These are phyloP conservation scores for Chalciporus chontae DNA, from an alignment of 768 basidiomycete genomes.

Conservation along the genomic window DNA sequence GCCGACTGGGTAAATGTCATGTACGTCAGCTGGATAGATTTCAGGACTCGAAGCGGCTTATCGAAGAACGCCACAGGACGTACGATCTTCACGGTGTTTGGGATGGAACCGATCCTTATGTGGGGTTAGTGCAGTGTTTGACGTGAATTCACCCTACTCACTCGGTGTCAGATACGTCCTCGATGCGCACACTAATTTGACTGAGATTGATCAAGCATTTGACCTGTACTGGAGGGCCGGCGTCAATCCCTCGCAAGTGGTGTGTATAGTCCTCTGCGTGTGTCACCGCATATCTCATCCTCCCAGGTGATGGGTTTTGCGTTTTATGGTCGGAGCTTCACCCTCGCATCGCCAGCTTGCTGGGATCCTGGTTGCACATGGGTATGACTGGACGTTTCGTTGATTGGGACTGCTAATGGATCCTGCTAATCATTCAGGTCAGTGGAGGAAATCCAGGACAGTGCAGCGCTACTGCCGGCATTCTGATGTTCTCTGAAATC, in stretches of 20 bases:
- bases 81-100: background rate
- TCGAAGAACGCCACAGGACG: background rate
- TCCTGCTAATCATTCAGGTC: background rate
- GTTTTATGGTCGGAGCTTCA: background rate
- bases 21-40: background rate
- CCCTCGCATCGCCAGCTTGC: background rate
- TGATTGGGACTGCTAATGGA: background rate
- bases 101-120: background rate
- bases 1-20: background rate
- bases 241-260: background rate
- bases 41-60: background rate
- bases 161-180: background rate
- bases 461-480: background rate
- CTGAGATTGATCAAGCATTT: background rate
- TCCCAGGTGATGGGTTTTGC: background rate
- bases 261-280: background rate
- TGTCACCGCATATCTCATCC: too few relatives aligned
- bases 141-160: background rate
- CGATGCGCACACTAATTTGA: background rate
- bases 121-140: background rate
- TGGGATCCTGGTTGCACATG: background rate
- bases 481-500: background rate
- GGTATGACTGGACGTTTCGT: background rate
- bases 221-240: background rate
- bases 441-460: background rate